These are phyloP conservation scores for Linum usitatissimum DNA, from an alignment of 345 rosid genomes.

Conservation along the genomic window DNA sequence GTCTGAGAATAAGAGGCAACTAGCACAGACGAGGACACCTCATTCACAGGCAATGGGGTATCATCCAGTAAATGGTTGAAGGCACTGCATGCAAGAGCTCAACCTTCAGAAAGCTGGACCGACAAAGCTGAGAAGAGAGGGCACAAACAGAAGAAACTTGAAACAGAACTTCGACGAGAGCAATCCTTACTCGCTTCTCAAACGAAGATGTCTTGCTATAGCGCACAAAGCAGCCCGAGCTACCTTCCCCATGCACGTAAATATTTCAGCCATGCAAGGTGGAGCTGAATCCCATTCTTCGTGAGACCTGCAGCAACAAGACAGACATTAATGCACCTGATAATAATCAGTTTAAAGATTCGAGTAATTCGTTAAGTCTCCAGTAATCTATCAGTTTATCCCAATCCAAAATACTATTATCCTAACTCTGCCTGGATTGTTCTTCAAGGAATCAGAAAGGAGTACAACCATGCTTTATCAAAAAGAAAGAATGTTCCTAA, in stretches of 20 bases:
- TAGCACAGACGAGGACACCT: conserved; percentile 83
- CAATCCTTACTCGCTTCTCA: conserved; percentile 90
- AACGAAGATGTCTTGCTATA: conserved; percentile 83
- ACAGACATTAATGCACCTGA: conserved; percentile 1
- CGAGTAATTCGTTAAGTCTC: too few species aligned
- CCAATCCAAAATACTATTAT: too few species aligned
- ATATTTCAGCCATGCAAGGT: conserved; percentile 89
- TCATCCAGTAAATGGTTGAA: conserved; percentile 91
- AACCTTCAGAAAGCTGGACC: conserved; percentile 1
- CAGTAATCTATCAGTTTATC: too few species aligned
- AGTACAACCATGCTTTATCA: not conserved
- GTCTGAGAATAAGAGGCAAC: conserved; percentile 57
- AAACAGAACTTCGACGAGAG: conserved; percentile 21
- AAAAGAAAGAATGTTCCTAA: not conserved
- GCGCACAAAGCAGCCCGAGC: conserved; percentile 86
- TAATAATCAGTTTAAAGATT: too few species aligned
- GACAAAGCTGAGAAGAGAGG: not conserved
- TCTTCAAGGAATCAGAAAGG: not conserved
- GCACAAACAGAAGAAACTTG: conserved; percentile 5
- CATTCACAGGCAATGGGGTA: conserved; percentile 71
- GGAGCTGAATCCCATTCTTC: conserved; percentile 93
- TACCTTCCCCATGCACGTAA: conserved; percentile 86
- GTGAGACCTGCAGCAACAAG: conserved; percentile 41
- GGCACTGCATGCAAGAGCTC: conserved; percentile 46
- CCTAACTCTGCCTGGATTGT: not conserved